Conservation (phyloP, 2,329 filamentous ascomycete genomes). For the Colletotrichum spaethianum region DNA sequence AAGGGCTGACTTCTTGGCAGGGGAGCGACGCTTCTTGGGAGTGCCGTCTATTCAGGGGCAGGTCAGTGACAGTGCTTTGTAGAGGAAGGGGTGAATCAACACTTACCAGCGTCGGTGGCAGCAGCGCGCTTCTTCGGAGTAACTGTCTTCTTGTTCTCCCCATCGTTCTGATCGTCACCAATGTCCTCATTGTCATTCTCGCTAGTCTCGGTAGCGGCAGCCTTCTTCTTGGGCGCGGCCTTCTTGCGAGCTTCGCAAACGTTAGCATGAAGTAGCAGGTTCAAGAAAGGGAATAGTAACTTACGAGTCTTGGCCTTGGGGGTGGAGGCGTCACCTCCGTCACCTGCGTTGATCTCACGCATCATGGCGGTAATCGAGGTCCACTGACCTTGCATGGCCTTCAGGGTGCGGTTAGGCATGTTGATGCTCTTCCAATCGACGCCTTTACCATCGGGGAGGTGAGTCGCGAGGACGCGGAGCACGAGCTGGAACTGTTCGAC, state of each 20-base stretch:
- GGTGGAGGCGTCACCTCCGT: background rate
- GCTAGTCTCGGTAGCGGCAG: background rate
- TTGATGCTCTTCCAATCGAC: conserved; percentile 54
- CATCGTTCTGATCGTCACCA: conserved; percentile 7
- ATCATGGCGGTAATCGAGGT: conserved; percentile 53
- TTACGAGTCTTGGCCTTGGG: conserved; percentile 39
- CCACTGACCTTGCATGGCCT: conserved; percentile 56
- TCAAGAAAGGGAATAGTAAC: background rate
- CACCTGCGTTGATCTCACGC: conserved; percentile 51
- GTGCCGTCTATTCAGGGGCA: conserved; percentile 14
- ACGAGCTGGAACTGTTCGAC: conserved; percentile 51
- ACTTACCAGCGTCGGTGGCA: conserved; percentile 17
- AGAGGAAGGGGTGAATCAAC: background rate
- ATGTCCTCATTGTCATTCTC: conserved; percentile 12
- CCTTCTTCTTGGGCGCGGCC: conserved; percentile 44
- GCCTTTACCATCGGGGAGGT: conserved; percentile 47
- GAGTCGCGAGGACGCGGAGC: conserved; percentile 52
- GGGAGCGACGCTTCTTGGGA: conserved; percentile 27
- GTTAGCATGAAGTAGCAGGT: background rate
- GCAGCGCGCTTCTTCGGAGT: conserved; percentile 29
- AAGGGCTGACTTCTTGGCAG: conserved; percentile 41
- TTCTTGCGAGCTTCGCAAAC: conserved; percentile 42
- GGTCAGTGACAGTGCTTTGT: background rate
- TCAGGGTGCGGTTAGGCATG: conserved; percentile 56
- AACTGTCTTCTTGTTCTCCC: conserved; percentile 10